A percentile compares a stretch with the other conserved stretches of the same genome.
Conservation (phyloP, 2,329 filamentous ascomycete genomes). For the Dothideomycetidae sp. region DNA sequence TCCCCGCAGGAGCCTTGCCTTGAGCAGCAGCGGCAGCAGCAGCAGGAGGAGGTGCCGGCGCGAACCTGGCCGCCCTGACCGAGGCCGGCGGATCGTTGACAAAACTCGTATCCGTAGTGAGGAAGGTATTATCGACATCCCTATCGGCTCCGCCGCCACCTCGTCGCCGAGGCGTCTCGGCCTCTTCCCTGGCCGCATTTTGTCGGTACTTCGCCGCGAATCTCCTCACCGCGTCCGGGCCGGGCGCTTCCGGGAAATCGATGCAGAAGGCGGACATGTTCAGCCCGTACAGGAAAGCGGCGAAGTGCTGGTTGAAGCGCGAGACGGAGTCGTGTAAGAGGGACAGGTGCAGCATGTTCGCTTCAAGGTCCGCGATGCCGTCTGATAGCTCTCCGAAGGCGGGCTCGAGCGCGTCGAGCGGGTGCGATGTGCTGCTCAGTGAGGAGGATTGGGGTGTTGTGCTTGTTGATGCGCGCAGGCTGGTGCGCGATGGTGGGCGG, state of each 20-base stretch:
- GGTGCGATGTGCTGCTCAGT: slow-evolving; percentile 40
- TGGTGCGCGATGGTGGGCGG: slow-evolving; percentile 76
- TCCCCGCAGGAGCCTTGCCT: slow-evolving; percentile 7
- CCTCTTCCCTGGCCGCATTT: background rate
- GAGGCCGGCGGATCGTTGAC: slow-evolving; percentile 62
- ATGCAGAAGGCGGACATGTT: slow-evolving; percentile 99
- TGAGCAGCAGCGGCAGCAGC: slow-evolving; percentile 17
- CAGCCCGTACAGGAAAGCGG: slow-evolving; percentile 83
- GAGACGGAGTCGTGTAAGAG: slow-evolving; percentile 90
- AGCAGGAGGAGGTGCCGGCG: slow-evolving; percentile 22
- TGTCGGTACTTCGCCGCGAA: slow-evolving; percentile 2
- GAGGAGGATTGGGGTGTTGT: slow-evolving; percentile 31
- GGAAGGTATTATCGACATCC: slow-evolving; percentile 66
- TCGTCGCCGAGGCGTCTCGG: background rate
- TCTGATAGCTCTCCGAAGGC: slow-evolving; percentile 89
- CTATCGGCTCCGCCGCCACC: slow-evolving; percentile 3
- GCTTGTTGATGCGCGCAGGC: slow-evolving; percentile 57
- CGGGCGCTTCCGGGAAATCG: slow-evolving; percentile 69
- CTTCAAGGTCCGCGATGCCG: slow-evolving; percentile 86
- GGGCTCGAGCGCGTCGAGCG: slow-evolving; percentile 71
- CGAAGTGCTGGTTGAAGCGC: slow-evolving; percentile 91
- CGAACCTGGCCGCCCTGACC: slow-evolving; percentile 32
- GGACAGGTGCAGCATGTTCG: slow-evolving; percentile 94
- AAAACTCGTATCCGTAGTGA: slow-evolving; percentile 88
- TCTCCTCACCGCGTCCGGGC: slow-evolving; percentile 9